These are phyloP conservation scores for Sclerotinia borealis DNA, from an alignment of 2,329 filamentous ascomycete species.

Conservation along the genomic window DNA sequence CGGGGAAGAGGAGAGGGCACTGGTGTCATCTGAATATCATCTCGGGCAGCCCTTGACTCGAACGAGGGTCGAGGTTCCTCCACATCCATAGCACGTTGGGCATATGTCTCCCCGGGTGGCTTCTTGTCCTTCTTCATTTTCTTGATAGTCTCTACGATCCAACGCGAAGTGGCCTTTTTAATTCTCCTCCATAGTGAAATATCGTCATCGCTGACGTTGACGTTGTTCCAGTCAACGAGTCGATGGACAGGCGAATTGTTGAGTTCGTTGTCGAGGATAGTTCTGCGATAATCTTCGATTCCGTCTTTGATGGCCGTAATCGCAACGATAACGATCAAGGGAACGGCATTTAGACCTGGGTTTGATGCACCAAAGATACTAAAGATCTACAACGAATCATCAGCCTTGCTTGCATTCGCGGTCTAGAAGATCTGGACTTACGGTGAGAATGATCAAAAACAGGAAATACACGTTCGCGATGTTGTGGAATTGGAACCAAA, in stretches of 20 bases:
- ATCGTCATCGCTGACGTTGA: conserved; percentile 84
- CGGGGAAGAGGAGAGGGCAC: conserved; percentile 72
- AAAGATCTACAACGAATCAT: conserved; percentile 63
- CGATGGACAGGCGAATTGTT: conserved; percentile 96
- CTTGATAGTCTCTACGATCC: conserved; percentile 36
- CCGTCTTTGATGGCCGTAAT: conserved; percentile 92
- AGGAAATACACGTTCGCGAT: conserved; percentile 98
- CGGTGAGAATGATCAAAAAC: conserved; percentile 88
- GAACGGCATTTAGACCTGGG: conserved; percentile 82
- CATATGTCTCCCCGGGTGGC: conserved; percentile 23
- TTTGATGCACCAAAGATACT: conserved; percentile 91
- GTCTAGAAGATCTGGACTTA: conserved; percentile 46
- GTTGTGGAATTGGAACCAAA: conserved; percentile 98
- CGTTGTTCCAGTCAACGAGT: conserved; percentile 81
- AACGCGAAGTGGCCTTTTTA: conserved; percentile 71
- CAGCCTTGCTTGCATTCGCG: conserved; percentile 18
- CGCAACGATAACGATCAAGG: conserved; percentile 83
- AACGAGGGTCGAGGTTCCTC: conserved; percentile 45
- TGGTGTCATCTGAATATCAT: conserved; percentile 92
- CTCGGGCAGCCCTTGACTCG: conserved; percentile 52
- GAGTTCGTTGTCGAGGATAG: conserved; percentile 82
- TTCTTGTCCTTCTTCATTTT: conserved; percentile 46
- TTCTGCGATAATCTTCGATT: conserved; percentile 91
- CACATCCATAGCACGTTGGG: conserved; percentile 23
- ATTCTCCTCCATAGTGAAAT: conserved; percentile 79